phyloP scores from a whole-genome alignment of 2,329 filamentous ascomycete species.

The Seiridium cupressi region DNA sequence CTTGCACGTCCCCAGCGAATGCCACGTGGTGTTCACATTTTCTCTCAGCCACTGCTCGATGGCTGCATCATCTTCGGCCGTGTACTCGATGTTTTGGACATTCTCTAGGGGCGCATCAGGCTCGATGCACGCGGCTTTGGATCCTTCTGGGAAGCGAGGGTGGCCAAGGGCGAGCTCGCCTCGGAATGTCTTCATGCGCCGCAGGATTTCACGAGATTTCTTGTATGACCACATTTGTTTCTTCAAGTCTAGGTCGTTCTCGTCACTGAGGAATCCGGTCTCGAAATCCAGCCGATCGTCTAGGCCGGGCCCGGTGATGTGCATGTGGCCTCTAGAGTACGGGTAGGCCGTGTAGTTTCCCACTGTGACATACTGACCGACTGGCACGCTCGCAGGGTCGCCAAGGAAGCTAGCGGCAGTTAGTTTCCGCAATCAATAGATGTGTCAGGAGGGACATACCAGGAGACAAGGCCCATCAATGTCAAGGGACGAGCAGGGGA shows the following conservation, averaged over 20 bases:
- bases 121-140: slow-evolving; percentile 33
- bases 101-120: slow-evolving; percentile 31
- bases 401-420: slow-evolving; percentile 1
- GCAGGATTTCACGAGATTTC: slow-evolving; percentile 57
- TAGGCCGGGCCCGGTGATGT: slow-evolving; percentile 47
- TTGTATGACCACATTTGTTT: slow-evolving; percentile 64
- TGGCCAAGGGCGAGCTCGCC: slow-evolving; percentile 41
- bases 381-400: slow-evolving; percentile 4
- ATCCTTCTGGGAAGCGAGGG: slow-evolving; percentile 39
- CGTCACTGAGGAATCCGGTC: slow-evolving; percentile 52
- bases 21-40: slow-evolving; percentile 38
- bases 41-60: slow-evolving; percentile 41
- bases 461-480: slow-evolving; percentile 37
- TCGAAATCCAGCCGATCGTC: slow-evolving; percentile 51
- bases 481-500: slow-evolving; percentile 40
- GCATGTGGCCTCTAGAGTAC: slow-evolving; percentile 58
- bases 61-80: slow-evolving; percentile 41
- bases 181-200: slow-evolving; percentile 49
- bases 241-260: slow-evolving; percentile 49
- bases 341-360: slow-evolving; percentile 58
- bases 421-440: neutral
- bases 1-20: slow-evolving; percentile 38
- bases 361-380: slow-evolving; percentile 49
- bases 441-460: neutral
- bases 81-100: slow-evolving; percentile 42